Evolutionary conservation across 495 filamentous ascomycete genomes (phyloP), one percentile per base, ranked within the genome.

Genomic region (Penicillium canescens): DNA sequence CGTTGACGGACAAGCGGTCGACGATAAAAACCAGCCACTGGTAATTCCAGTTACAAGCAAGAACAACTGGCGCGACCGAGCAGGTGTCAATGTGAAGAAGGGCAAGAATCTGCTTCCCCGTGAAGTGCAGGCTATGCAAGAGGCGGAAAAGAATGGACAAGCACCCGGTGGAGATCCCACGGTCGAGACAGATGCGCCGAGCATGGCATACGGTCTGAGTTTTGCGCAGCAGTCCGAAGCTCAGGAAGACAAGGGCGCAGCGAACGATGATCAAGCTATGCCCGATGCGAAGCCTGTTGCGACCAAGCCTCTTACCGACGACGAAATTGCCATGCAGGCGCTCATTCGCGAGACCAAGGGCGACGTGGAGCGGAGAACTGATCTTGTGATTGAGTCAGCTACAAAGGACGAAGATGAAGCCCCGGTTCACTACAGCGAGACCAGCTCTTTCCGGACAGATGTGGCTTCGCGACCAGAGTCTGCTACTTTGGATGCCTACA

Each of bases 401-500:
- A 52, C 3, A 51, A 59, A 35, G 5, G 65, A 62, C 6, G 70
- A 64, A n/a, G 65, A 67, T 13, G 66, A 65, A 46, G 26, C 57
- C 1, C 47, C 52, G 3, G 57, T 42, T n/a, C 61, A 70, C 16
- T 62, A 67, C 47, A 74, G 81, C 28, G 92, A 96, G 62, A 78
- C 86, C 36, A 83, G 84, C 21, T 84, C 83, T 1, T 95, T 91
- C 66, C 75, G 80, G 26, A 71, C 76, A 9, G 86, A 89, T 61
- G 78, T 92, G 37, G 76, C 79, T 2, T 78, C 80, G n/a, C 85
- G 90, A 0, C 91, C 92, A 0, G 87, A 91, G 20, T 71, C 83
- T 13, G 85, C 91, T 3, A 86, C 82, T 0, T 73, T 94, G 20
- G 90, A 91, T 41, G 90, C 93, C 59, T 99, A 99, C 70, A 86